Conservation (phyloP, 1,284 basidiomycete genomes). For the Cystobasidium pallidum region DNA sequence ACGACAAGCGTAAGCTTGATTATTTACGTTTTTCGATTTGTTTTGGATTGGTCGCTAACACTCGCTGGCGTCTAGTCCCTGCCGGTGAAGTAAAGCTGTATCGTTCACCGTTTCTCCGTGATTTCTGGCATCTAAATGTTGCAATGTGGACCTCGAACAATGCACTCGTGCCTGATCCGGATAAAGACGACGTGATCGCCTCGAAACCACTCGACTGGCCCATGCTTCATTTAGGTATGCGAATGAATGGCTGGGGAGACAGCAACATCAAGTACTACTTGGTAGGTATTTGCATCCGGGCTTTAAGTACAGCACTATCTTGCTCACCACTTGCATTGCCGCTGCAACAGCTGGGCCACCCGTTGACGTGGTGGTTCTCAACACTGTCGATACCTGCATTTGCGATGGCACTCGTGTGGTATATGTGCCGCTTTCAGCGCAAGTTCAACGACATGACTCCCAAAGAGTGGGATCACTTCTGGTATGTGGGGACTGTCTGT, state of each 20-base stretch:
- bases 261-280: constrained; percentile 74
- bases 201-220: constrained; percentile 94
- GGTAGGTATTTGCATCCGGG: neutral
- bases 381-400: constrained; percentile 69
- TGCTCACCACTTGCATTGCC: constrained; percentile 60
- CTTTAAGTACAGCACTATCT: too few species aligned
- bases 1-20: constrained; percentile 73
- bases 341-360: constrained; percentile 75
- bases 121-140: constrained; percentile 98
- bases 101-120: constrained; percentile 87
- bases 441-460: constrained; percentile 87
- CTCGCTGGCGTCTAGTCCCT: constrained; percentile 66
- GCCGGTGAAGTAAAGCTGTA: constrained; percentile 79
- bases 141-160: constrained; percentile 99
- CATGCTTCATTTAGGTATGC: constrained; percentile 78
- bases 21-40: constrained; percentile 49
- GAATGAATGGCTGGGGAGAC: constrained; percentile 98
- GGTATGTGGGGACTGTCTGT: constrained; percentile 89
- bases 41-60: too few species aligned
- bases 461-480: constrained; percentile 91
- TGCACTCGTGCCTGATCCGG: constrained; percentile 91
- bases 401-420: constrained; percentile 65
- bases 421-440: constrained; percentile 81
- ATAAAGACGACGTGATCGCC: constrained; percentile 96
- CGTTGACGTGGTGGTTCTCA: constrained; percentile 88